Conservation (phyloP, 345 rosid species). For the Clarkia xantiana region DNA sequence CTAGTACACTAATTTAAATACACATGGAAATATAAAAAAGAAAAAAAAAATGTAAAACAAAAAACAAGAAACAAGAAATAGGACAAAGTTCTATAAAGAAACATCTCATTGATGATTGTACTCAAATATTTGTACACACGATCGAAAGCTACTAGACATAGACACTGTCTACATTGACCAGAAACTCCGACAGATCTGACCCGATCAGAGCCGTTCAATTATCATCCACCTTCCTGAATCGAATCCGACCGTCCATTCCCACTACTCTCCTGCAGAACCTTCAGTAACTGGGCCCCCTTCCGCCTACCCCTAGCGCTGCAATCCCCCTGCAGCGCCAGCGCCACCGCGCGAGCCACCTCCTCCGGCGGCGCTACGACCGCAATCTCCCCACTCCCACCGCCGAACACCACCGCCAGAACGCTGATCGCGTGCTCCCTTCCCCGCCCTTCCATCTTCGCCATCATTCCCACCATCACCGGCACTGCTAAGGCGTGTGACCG, state of each 20-base stretch:
- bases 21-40: too few species aligned
- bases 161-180: too few species aligned
- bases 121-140: too few species aligned
- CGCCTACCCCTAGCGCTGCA: slow-evolving; percentile 64
- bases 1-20: too few species aligned
- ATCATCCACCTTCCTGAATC: slow-evolving; percentile 21
- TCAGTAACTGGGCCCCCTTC: slow-evolving; percentile 71
- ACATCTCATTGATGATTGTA: too few species aligned
- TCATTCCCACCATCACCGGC: slow-evolving; percentile 83
- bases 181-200: not conserved
- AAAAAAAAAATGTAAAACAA: too few species aligned
- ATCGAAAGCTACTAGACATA: too few species aligned
- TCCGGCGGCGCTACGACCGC: slow-evolving; percentile 52
- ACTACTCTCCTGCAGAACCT: slow-evolving; percentile 39
- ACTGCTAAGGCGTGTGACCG: slow-evolving; percentile 69
- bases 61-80: too few species aligned
- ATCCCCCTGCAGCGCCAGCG: slow-evolving; percentile 58
- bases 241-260: slow-evolving; percentile 33
- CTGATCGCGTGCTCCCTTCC: slow-evolving; percentile 80
- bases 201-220: slow-evolving; percentile 20
- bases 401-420: slow-evolving; percentile 51
- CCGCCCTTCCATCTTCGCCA: slow-evolving; percentile 69
- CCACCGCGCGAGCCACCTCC: slow-evolving; percentile 82
- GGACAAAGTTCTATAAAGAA: too few species aligned
- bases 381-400: slow-evolving; percentile 10